Base-by-base conservation (phyloP, 345 rosid species). In the Rhodamnia rubescens region DNA sequence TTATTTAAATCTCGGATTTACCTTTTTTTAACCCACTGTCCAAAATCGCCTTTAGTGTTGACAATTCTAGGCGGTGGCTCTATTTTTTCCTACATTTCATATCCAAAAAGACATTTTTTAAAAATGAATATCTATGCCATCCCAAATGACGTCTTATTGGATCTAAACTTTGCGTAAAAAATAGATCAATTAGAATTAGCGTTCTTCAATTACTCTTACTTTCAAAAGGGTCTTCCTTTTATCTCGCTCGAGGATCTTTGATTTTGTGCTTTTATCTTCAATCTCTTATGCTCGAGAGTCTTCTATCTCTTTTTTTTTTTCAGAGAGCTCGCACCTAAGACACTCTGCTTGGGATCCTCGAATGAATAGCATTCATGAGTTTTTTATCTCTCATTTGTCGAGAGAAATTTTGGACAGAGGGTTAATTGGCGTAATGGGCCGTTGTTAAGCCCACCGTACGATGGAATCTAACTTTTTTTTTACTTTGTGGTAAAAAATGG, bases 331-430 rank as follows among this genome's bases (percentile, higher is more conserved):
- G 29, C 27, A 11, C 14, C 26, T 0, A 0, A 57, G 61, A 5
- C 3, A 26, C 64, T 57, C 12, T 13, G 15, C 64, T 57, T 0
- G 5, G 1, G 64, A 26, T 0, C 7, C 64, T 26, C 2, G 4
- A 57, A 57, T 29, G 11, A 10, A 0, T 11, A 0, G 15, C 0
- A 7, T 3, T 57, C 7, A 0, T 0, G 15, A 57, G 29, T 26
- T 26, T 57, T 57, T 12, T 29, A 57, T n/a, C 32, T 57, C 64
- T 57, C 64, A 10, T 5, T 57, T 13, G 12, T 57, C 29, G 3
- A n/a, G n/a, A n/a, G n/a, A n/a, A n/a, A n/a, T n/a, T n/a, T n/a
- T n/a, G n/a, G n/a, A 57, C 27, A 7, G 12, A 57, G 16, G 4
- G 12, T 57, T 26, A 57, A 57, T 44, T 6, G 6, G 47, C 8